A percentile compares a stretch with the other conserved stretches of the same genome.
phyloP scores from a whole-genome alignment of 83 land plant species.

The Isoetes engelmannii region DNA sequence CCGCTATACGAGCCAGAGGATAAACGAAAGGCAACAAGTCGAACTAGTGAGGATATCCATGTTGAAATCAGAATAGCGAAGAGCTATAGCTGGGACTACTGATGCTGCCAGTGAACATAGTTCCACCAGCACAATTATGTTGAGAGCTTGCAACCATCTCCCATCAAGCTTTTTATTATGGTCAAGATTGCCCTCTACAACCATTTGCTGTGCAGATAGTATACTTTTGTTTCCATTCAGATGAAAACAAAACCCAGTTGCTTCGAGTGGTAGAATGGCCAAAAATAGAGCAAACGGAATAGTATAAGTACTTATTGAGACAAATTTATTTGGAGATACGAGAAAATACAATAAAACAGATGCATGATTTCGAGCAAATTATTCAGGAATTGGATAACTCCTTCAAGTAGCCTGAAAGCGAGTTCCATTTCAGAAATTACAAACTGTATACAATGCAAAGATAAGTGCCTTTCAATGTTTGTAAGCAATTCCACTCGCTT shows the following conservation, averaged over 20 bases:
- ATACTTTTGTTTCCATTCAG: too few relatives aligned
- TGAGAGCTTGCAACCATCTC: slow-evolving; percentile 56
- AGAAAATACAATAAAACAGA: slow-evolving; percentile 89
- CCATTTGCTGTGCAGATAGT: too few relatives aligned
- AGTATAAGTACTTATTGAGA: slow-evolving; percentile 84
- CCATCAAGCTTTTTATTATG: too few relatives aligned
- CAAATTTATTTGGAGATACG: slow-evolving; percentile 62
- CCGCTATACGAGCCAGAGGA: slow-evolving; percentile 43
- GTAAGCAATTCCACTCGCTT: slow-evolving; percentile 41
- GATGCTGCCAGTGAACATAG: slow-evolving; percentile 62
- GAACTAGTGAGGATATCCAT: neutral
- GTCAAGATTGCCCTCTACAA: too few relatives aligned
- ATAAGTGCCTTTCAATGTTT: slow-evolving; percentile 50
- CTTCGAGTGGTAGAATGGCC: slow-evolving; percentile 61
- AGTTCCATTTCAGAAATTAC: neutral
- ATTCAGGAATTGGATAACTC: slow-evolving; percentile 81
- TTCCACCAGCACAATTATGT: slow-evolving; percentile 46
- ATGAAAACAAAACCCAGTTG: slow-evolving; percentile 59
- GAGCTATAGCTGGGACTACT: slow-evolving; percentile 37
- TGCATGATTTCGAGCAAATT: slow-evolving; percentile 94
- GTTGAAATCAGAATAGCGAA: slow-evolving; percentile 28
- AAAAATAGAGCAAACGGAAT: slow-evolving; percentile 74
- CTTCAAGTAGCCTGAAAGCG: slow-evolving; percentile 81
- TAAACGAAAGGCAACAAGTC: neutral
- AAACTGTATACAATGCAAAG: neutral